Conservation (phyloP, 768 basidiomycete genomes). For the Phanerodontia chrysosporium region DNA sequence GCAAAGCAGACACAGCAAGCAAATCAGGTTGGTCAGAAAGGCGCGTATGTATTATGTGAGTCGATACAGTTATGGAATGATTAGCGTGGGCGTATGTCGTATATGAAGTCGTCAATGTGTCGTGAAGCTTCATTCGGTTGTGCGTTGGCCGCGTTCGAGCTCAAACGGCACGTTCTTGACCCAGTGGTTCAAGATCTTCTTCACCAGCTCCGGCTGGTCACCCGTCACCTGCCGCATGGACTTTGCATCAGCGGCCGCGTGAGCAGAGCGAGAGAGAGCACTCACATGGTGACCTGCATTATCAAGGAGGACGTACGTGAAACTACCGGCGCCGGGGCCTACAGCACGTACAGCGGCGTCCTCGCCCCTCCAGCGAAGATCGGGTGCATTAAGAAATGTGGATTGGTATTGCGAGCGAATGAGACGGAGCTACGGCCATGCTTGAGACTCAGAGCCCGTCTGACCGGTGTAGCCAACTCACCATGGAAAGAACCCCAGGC, state of each 20-base stretch:
- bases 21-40: too few relatives aligned
- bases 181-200: slow-evolving; percentile 23
- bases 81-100: too few relatives aligned
- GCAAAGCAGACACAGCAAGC: too few relatives aligned
- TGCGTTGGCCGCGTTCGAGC: neutral
- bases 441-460: too few relatives aligned
- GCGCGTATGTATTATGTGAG: too few relatives aligned
- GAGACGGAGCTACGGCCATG: slow-evolving; percentile 24
- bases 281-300: slow-evolving; percentile 31
- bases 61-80: too few relatives aligned
- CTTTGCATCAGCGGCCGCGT: neutral
- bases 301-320: slow-evolving; percentile 29
- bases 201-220: slow-evolving; percentile 23
- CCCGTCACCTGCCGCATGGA: slow-evolving; percentile 14
- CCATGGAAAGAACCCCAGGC: slow-evolving; percentile 28
- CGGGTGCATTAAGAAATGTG: slow-evolving; percentile 22
- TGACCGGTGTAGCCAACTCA: too few relatives aligned
- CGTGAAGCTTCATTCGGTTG: neutral
- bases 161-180: slow-evolving; percentile 16
- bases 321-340: slow-evolving; percentile 30
- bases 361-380: slow-evolving; percentile 26
- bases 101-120: too few relatives aligned
- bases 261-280: neutral
- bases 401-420: slow-evolving; percentile 24
- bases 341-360: slow-evolving; percentile 24